These are phyloP conservation scores for Hymenotorrendiella dingleyae DNA, from an alignment of 2,329 filamentous ascomycete genomes.

Conservation along the genomic window DNA sequence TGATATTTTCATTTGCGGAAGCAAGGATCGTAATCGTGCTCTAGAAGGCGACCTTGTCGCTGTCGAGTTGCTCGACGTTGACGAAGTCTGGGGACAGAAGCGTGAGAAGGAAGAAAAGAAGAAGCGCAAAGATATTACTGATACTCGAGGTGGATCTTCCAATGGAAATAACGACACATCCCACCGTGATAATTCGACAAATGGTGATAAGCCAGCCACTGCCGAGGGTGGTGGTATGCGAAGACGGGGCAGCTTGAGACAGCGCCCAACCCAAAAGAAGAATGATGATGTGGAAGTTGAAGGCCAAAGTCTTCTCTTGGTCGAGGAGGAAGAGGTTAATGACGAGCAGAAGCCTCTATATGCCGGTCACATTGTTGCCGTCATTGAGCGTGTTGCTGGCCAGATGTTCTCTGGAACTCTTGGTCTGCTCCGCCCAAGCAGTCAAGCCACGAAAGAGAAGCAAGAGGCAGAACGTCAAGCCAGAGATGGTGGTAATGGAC, in stretches of 20 bases:
- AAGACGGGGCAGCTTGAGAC: slow-evolving; percentile 87
- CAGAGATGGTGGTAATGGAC: slow-evolving; percentile 68
- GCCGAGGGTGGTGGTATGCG: slow-evolving; percentile 78
- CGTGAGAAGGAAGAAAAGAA: slow-evolving; percentile 99
- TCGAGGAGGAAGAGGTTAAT: slow-evolving; percentile 98
- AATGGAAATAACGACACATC: slow-evolving; percentile 62
- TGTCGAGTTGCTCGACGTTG: slow-evolving; percentile 91
- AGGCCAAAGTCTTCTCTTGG: slow-evolving; percentile 90
- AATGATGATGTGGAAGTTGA: slow-evolving; percentile 99
- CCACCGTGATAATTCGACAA: slow-evolving; percentile 46
- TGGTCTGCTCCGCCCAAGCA: slow-evolving; percentile 88
- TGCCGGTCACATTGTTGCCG: slow-evolving; percentile 92
- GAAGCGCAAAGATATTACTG: slow-evolving; percentile 98
- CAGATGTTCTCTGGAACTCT: slow-evolving; percentile 99
- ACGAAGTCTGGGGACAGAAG: slow-evolving; percentile 98
- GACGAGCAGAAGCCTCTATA: slow-evolving; percentile 97
- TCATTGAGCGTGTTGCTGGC: slow-evolving; percentile 92
- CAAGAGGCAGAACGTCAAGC: slow-evolving; percentile 94
- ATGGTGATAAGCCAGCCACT: slow-evolving; percentile 55
- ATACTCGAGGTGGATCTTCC: slow-evolving; percentile 74
- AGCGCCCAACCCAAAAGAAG: slow-evolving; percentile 98
- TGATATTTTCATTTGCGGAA: slow-evolving; percentile 98
- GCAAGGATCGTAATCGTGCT: slow-evolving; percentile 96
- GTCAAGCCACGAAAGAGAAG: slow-evolving; percentile 98
- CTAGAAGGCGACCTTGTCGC: slow-evolving; percentile 94